Conservation (phyloP, 2,329 filamentous ascomycete species). For the Malbranchea cinnamomea region DNA sequence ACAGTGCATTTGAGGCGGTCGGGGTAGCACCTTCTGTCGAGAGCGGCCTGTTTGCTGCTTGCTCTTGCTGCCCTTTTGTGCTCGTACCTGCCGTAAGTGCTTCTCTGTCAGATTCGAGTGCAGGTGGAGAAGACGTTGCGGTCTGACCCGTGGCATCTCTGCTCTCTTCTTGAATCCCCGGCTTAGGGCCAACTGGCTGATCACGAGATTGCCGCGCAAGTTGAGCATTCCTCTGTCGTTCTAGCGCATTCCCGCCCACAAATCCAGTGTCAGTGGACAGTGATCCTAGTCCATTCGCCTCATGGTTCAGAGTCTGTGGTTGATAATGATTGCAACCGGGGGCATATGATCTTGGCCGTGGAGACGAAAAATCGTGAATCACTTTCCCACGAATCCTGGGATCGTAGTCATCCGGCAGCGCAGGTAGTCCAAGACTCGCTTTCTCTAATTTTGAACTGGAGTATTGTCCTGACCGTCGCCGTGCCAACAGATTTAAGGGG, state of each 20-base stretch:
- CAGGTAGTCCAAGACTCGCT: constrained; percentile 33
- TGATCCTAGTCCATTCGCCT: no score
- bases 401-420: constrained; percentile 46
- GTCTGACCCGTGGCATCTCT: no score
- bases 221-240: no score
- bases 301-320: no score
- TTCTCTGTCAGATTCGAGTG: background rate
- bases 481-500: constrained; percentile 44
- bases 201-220: no score
- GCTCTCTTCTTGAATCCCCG: no score
- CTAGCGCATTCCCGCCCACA: no score
- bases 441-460: constrained; percentile 36
- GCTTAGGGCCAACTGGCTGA: no score
- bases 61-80: background rate
- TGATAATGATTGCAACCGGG: constrained; percentile 7
- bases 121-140: no score
- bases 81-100: no score
- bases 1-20: background rate
- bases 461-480: constrained; percentile 40
- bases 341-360: constrained; percentile 33
- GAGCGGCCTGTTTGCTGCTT: background rate
- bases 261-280: no score
- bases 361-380: constrained; percentile 51
- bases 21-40: background rate
- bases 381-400: constrained; percentile 48